These are phyloP conservation scores for Termitomyces sp. DNA, from an alignment of 768 basidiomycete species.

Conservation along the genomic window DNA sequence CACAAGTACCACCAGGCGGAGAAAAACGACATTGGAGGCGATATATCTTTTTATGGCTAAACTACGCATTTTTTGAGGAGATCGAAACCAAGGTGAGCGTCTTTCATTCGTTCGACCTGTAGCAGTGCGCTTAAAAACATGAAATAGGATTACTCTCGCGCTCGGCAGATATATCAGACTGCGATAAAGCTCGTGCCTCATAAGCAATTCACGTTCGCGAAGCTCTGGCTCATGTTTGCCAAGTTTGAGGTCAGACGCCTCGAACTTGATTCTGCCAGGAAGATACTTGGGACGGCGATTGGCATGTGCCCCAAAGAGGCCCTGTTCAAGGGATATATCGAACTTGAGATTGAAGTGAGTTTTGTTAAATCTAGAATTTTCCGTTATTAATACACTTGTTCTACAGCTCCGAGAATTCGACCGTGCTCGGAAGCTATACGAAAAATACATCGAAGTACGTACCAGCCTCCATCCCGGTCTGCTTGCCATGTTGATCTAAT, in stretches of 20 bases:
- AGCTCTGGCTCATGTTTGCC: conserved; percentile 91
- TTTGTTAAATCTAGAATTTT: background rate
- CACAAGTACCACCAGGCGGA: conserved; percentile 89
- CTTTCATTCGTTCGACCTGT: background rate
- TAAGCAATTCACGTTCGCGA: conserved; percentile 96
- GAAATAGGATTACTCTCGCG: conserved; percentile 71
- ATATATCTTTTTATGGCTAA: conserved; percentile 90
- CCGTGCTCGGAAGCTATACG: conserved; percentile 83
- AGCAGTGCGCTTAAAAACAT: background rate
- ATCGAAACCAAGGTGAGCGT: conserved; percentile 79
- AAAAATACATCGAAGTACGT: conserved; percentile 88
- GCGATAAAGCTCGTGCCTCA: conserved; percentile 88
- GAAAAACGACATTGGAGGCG: conserved; percentile 92
- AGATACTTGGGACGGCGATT: conserved; percentile 83
- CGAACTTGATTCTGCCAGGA: conserved; percentile 80
- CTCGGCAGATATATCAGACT: conserved; percentile 90
- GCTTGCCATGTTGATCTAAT: background rate
- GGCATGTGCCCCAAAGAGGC: conserved; percentile 97
- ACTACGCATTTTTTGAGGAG: conserved; percentile 97
- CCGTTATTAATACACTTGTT: background rate
- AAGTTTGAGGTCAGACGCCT: conserved; percentile 86
- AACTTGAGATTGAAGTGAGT: conserved; percentile 83
- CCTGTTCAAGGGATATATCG: conserved; percentile 94
- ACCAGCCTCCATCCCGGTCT: background rate
- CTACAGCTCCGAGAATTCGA: conserved; percentile 89